A percentile compares a stretch with the other conserved stretches of the same genome.
Conservation (phyloP, 352 stramenopile species). For the Phytopythium sindhum region DNA sequence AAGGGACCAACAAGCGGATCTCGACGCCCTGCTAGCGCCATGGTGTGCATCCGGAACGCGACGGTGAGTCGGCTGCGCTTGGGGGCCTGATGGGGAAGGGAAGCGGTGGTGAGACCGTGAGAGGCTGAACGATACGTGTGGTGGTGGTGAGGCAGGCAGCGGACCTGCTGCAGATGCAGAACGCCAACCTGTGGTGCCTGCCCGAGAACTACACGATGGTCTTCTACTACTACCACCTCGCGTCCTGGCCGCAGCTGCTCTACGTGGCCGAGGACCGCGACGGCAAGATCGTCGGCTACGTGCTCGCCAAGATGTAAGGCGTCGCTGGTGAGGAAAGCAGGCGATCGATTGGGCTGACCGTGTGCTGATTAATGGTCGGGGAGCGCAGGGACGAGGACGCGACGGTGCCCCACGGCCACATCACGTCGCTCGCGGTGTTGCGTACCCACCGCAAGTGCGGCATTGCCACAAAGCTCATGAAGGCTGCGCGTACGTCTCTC, state of each 20-base stretch:
- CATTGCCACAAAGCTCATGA: constrained; percentile 99
- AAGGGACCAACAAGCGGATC: constrained; percentile 14
- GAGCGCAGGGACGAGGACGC: constrained; percentile 71
- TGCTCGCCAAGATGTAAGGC: constrained; percentile 98
- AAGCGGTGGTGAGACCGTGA: no score
- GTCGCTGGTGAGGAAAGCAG: not conserved
- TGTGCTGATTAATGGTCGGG: constrained; percentile 1
- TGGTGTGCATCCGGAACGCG: constrained; percentile 96
- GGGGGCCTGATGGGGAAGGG: not conserved
- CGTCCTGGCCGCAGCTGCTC: constrained; percentile 98
- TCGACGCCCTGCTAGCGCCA: constrained; percentile 33
- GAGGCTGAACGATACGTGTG: not conserved
- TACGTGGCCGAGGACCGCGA: constrained; percentile 98
- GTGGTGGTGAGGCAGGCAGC: constrained; percentile 60
- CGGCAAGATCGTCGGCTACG: constrained; percentile 99
- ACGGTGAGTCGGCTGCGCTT: constrained; percentile 44
- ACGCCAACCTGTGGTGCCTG: constrained; percentile 99
- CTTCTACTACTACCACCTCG: constrained; percentile 99
- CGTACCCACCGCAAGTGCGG: constrained; percentile 96
- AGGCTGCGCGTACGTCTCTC: constrained; percentile 71
- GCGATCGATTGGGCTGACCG: not conserved
- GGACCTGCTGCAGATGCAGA: constrained; percentile 99
- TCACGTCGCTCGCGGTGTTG: constrained; percentile 98
- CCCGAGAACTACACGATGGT: constrained; percentile 99
- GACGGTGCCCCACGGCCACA: constrained; percentile 94